A percentile compares a stretch with the other conserved stretches of the same genome.
Evolutionary conservation across 2,329 filamentous ascomycete species (phyloP).

Genomic region (Neofusicoccum laricinum): DNA sequence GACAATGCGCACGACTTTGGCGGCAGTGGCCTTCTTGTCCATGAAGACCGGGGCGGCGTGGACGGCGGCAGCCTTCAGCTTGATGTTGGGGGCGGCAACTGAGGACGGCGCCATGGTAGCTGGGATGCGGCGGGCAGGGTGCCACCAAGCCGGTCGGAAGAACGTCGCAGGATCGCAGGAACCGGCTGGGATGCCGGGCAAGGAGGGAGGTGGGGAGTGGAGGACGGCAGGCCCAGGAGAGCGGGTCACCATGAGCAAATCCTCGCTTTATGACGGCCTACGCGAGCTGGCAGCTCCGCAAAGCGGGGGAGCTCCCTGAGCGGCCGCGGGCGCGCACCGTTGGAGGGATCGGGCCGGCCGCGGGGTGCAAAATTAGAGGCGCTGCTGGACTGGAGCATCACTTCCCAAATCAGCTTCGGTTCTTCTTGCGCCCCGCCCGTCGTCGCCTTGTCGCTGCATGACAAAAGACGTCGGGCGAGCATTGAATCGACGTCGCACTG

Average conservation of each 20-base stretch:
- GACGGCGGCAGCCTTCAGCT: conserved; percentile 36
- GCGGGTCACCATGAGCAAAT: neutral
- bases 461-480: neutral
- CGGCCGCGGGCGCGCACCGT: neutral
- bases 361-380: too few relatives aligned
- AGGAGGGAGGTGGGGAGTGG: neutral
- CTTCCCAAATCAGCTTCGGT: neutral
- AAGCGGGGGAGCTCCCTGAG: neutral
- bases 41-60: conserved; percentile 38
- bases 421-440: neutral
- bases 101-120: neutral
- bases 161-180: neutral
- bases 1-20: conserved; percentile 32
- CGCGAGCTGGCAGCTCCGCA: neutral
- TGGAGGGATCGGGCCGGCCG: neutral
- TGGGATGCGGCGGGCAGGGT: neutral
- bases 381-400: neutral
- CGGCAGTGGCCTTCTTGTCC: conserved; percentile 35
- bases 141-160: neutral
- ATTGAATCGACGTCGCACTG: neutral
- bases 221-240: neutral
- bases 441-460: neutral
- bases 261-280: neutral
- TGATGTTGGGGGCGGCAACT: conserved; percentile 10
- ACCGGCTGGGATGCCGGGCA: neutral